Percentiles rank a stretch among this genome's conserved stretches.
These are phyloP conservation scores for Abelmoschus esculentus DNA, from an alignment of 345 rosid genomes.

Conservation along the genomic window DNA sequence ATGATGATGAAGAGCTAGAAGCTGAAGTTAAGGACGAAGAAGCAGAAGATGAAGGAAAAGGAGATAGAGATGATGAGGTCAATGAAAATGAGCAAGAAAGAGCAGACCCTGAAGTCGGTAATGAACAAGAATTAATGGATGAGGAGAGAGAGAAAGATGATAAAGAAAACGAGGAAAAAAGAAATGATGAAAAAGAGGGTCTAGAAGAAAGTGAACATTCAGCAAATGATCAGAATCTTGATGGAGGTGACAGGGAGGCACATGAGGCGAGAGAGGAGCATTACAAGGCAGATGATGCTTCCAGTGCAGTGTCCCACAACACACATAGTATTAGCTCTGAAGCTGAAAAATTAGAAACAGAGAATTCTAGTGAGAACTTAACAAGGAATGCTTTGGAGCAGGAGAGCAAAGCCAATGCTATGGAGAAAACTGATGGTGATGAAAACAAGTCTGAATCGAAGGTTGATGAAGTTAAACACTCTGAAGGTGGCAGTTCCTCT, in stretches of 20 bases:
- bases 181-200: slow-evolving; percentile 21
- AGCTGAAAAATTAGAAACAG: slow-evolving; percentile 29
- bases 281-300: slow-evolving; percentile 65
- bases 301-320: slow-evolving; percentile 94
- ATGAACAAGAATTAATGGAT: slow-evolving; percentile 40
- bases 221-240: not conserved
- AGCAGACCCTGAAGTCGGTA: slow-evolving; percentile 33
- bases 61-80: slow-evolving; percentile 21
- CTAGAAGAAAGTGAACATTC: slow-evolving; percentile 29
- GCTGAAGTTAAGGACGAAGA: slow-evolving; percentile 28
- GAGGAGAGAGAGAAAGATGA: slow-evolving; percentile 44
- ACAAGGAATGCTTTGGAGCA: slow-evolving; percentile 16
- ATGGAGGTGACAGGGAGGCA: not conserved
- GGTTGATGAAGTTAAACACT: slow-evolving; percentile 20
- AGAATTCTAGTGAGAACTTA: slow-evolving; percentile 27
- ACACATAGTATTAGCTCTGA: slow-evolving; percentile 28
- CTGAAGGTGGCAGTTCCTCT: slow-evolving; percentile 9
- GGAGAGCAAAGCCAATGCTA: slow-evolving; percentile 14
- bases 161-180: slow-evolving; percentile 27
- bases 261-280: slow-evolving; percentile 4
- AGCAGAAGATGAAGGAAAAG: slow-evolving; percentile 31
- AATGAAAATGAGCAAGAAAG: slow-evolving; percentile 45
- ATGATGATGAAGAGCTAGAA: slow-evolving; percentile 32
- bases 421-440: slow-evolving; percentile 16
- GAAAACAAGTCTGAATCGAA: slow-evolving; percentile 23